Percentiles rank a stretch among this genome's conserved stretches.
phyloP scores from a whole-genome alignment of 164 flowering plant species.

The Platanus orientalis region DNA sequence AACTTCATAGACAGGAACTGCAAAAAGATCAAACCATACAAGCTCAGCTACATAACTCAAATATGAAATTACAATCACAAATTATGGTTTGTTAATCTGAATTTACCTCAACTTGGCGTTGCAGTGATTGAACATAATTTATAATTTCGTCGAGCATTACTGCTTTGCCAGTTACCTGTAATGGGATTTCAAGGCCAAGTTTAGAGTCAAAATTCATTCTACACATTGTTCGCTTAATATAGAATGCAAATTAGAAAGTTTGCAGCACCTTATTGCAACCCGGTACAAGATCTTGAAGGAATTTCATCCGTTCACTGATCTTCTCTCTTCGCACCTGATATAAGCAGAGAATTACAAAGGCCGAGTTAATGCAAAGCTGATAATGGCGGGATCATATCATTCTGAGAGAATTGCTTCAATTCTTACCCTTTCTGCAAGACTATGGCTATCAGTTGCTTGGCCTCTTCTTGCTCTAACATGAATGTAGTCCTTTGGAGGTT shows the following conservation, averaged over 20 bases:
- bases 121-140: too few relatives aligned
- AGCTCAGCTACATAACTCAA: not conserved
- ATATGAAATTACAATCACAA: not conserved
- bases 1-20: too few relatives aligned
- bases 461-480: slow-evolving; percentile 98
- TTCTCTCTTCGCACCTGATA: slow-evolving; percentile 85
- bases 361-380: not conserved
- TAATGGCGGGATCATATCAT: not conserved
- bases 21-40: slow-evolving; percentile 9
- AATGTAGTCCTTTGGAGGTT: slow-evolving; percentile 84
- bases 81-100: not conserved
- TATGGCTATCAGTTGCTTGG: slow-evolving; percentile 95
- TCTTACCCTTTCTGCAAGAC: too few relatives aligned
- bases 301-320: too few relatives aligned
- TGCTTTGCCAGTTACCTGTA: slow-evolving; percentile 92
- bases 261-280: slow-evolving; percentile 85
- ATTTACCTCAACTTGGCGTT: too few relatives aligned
- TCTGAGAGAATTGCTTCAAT: slow-evolving; percentile 4
- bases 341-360: not conserved
- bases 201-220: not conserved
- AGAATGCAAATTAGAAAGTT: not conserved
- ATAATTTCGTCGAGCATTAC: too few relatives aligned
- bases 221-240: not conserved
- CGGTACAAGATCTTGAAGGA: slow-evolving; percentile 93
- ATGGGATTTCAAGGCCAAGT: slow-evolving; percentile 12